Evolutionary conservation across 805 yeast genomes (phyloP), one percentile per base, ranked within the genome.

Genomic region (Phaffomyces thermotolerans): DNA sequence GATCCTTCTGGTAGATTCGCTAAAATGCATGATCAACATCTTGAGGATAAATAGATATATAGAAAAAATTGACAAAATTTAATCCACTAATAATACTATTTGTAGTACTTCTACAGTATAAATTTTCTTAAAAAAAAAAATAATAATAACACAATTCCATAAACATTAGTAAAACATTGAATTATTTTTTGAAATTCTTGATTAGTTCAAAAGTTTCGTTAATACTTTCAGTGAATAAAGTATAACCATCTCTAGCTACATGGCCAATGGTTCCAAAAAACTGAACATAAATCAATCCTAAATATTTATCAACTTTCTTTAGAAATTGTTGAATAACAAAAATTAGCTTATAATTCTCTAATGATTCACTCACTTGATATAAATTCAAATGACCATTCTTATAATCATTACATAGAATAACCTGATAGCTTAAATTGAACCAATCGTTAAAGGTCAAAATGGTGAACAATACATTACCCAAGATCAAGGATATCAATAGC

Each of bases 1-100:
- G 99, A 93, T 69, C 99, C 99, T 43, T 85, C 96, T 44, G 99
- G 99, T 53, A 86, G 99, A 73, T 91, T 74, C 63, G 97, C 95
- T 55, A 79, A 85, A 72, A 79, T 84, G 57, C 99, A 93, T 67
- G 90, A 85, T 44, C 65, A 82, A 57, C 78, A 82, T 52, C 76
- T 81, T 48, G 63, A 61, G 32, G 43, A 49, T 31, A 36, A 47
- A 44, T 40, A 40, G 43, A 43, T 34, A 24, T 24, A 25, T 24
- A 25, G 22, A 20, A 20, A 20, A n/a, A n/a, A n/a, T n/a, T n/a
- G n/a, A n/a, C n/a, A n/a, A n/a, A n/a, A n/a, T n/a, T n/a, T n/a
- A n/a, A n/a, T n/a, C n/a, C n/a, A n/a, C n/a, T n/a, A n/a, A n/a
- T n/a, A n/a, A n/a, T n/a, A n/a, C n/a, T n/a, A n/a, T n/a, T n/a